These are phyloP conservation scores for Phialophora macrospora DNA, from an alignment of 2,329 filamentous ascomycete species.

Conservation along the genomic window DNA sequence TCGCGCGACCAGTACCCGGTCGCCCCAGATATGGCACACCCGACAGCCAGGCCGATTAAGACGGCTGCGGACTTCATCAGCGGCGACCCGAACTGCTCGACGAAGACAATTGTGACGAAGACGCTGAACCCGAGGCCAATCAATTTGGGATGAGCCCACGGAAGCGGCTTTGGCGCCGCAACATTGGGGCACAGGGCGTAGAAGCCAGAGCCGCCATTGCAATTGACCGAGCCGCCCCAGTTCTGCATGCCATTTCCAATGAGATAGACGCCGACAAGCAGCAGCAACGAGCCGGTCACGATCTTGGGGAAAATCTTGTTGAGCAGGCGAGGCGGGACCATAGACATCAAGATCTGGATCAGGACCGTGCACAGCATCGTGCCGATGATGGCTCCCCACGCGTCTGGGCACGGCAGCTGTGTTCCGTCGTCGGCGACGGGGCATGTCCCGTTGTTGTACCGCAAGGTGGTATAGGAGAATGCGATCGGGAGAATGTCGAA, in stretches of 20 bases:
- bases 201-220: constrained; percentile 63
- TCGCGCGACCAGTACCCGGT: constrained; percentile 77
- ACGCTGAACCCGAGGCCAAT: constrained; percentile 80
- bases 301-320: constrained; percentile 79
- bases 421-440: constrained; percentile 64
- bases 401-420: constrained; percentile 74
- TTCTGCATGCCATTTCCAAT: constrained; percentile 73
- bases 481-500: constrained; percentile 78
- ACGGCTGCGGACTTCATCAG: constrained; percentile 84
- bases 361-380: constrained; percentile 69
- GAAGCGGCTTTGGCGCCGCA: constrained; percentile 70
- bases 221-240: constrained; percentile 67
- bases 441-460: constrained; percentile 71
- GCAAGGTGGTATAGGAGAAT: constrained; percentile 74
- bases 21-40: constrained; percentile 78
- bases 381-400: constrained; percentile 75
- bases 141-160: constrained; percentile 79
- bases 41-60: constrained; percentile 73
- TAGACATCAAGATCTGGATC: constrained; percentile 74
- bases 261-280: constrained; percentile 74
- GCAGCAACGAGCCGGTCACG: constrained; percentile 72
- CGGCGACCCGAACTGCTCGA: constrained; percentile 78
- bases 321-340: constrained; percentile 70
- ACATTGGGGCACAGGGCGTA: constrained; percentile 70
- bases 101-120: constrained; percentile 77